Base-by-base conservation (phyloP, 1,284 basidiomycete species). In the Sutorius eximius region DNA sequence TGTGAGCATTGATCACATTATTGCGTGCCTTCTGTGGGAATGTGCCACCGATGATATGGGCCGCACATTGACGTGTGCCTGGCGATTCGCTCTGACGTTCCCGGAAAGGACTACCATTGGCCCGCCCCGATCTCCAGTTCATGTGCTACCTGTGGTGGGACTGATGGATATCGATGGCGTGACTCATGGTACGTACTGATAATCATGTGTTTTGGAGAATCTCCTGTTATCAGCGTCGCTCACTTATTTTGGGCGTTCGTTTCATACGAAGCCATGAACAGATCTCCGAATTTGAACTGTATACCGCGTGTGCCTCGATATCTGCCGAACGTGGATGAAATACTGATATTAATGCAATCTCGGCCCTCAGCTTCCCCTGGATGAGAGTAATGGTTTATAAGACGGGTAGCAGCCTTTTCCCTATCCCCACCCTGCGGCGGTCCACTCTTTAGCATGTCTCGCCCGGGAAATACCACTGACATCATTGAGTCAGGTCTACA, bases 371-470 rank as follows among this genome's bases (percentile, higher is more conserved):
- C 12, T n/a, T 37, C 16, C 27, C 24, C 41, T 34, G 12, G 27
- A 27, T 40, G 38, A 27, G n/a, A 24, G 5, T 2, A 13, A 47
- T 30, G 18, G 16, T 55, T 46, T 53, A 57, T 47, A 62, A 40
- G 13, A 24, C 37, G 9, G 20, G 45, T 6, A 36, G 18, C 6
- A 37, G 18, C 3, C 24, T 27, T 30, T 33, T 0, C 29, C 36
- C 38, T 40, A 16, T 40, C 27, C n/a, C 46, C 46, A 20, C 45
- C 10, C 52, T 34, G 10, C 45, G 24, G 45, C 40, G 38, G 9
- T 40, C 40, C 44, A 15, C 47, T 49, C 18, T 48, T 46, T 15
- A 43, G 22, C 20, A 69, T 66, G 64, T 49, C 51, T 51, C 49
- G 49, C 18, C 29, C 49, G 24, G 48, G 18, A 43, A 32, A 18